Base-by-base conservation (phyloP, 768 basidiomycete genomes). In the Hygrophoropsis aurantiaca region DNA sequence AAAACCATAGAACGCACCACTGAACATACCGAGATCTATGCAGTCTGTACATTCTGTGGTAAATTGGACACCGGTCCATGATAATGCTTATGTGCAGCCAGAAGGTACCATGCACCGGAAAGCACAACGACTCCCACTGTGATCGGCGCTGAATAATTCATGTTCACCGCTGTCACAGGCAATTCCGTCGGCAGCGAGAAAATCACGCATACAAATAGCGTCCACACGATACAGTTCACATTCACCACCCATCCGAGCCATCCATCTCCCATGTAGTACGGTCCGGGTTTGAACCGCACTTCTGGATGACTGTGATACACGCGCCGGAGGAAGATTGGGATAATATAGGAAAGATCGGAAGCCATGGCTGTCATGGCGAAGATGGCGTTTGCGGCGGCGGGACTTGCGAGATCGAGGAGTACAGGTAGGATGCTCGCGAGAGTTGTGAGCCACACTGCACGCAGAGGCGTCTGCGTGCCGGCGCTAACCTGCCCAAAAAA, bases 221-320 rank as follows among this genome's bases (percentile, higher is more conserved):
- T 73, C 75, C 75, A 78, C 6, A 64, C 30, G 21, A 75, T 66
- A 50, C 77, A 79, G 53, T 62, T 73, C 25, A 72, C 40, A 50
- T 80, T 81, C 43, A 65, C 64, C 11, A 65, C 57, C 63, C 66
- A 68, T 0, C 79, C 79, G 11, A 79, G 50, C 48, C 67, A 53
- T 2, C 79, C 78, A 42, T 74, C 69, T 19, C 80, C 75, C 72
- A 83, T 72, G 64, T 79, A 82, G 61, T 78, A 83, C 11, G 81
- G 82, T 7, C 81, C 81, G 0, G 81, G 82, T 32, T 68, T 72
- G 69, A 83, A 83, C 27, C 64, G 57, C 40, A 83, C 81, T 43
- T 82, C 82, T 0, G 79, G 78, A 56, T 83, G 81, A 48, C 71
- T 70, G 50, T 68, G 64, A 58, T 71, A 82, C 42, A 71, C 57